Evolutionary conservation across 1,284 basidiomycete species (phyloP).

Genomic region (Leccinum pachyderme): DNA sequence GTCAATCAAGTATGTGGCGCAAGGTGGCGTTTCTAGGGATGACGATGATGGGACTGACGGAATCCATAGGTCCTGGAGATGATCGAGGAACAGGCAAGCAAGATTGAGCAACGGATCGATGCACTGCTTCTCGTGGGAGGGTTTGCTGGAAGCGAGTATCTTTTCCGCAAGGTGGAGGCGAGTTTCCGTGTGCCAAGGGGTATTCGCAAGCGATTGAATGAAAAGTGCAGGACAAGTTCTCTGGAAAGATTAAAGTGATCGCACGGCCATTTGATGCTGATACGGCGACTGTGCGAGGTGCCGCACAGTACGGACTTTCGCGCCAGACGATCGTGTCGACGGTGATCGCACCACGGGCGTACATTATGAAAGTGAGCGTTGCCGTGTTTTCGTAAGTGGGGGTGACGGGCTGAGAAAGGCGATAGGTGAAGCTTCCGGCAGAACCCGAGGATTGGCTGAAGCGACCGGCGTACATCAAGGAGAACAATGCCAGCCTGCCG

Average conservation of each 20-base stretch:
- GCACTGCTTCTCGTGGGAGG: slow-evolving; percentile 82
- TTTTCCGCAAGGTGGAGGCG: slow-evolving; percentile 73
- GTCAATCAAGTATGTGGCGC: slow-evolving; percentile 56
- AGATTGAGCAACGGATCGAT: slow-evolving; percentile 65
- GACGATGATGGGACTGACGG: slow-evolving; percentile 10
- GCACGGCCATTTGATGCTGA: slow-evolving; percentile 78
- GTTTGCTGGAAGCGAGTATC: slow-evolving; percentile 79
- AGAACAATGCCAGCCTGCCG: slow-evolving; percentile 68
- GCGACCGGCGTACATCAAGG: slow-evolving; percentile 76
- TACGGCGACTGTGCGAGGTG: slow-evolving; percentile 79
- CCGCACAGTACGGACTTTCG: slow-evolving; percentile 80
- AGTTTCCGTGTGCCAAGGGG: slow-evolving; percentile 20
- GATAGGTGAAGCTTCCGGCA: slow-evolving; percentile 74
- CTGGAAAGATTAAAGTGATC: slow-evolving; percentile 63
- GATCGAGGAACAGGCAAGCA: slow-evolving; percentile 69
- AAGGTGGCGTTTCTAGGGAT: slow-evolving; percentile 16
- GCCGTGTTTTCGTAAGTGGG: neutral
- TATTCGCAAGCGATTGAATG: slow-evolving; percentile 9
- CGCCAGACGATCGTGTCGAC: slow-evolving; percentile 70
- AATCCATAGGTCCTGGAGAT: slow-evolving; percentile 61
- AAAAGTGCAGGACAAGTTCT: slow-evolving; percentile 56
- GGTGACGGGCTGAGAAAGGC: neutral
- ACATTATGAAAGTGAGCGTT: slow-evolving; percentile 71
- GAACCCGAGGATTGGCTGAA: slow-evolving; percentile 75
- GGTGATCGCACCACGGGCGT: slow-evolving; percentile 74